A percentile compares a stretch with the other conserved stretches of the same genome.
phyloP scores from a whole-genome alignment of 2,329 filamentous ascomycete genomes.

The Colletotrichum costaricense region DNA sequence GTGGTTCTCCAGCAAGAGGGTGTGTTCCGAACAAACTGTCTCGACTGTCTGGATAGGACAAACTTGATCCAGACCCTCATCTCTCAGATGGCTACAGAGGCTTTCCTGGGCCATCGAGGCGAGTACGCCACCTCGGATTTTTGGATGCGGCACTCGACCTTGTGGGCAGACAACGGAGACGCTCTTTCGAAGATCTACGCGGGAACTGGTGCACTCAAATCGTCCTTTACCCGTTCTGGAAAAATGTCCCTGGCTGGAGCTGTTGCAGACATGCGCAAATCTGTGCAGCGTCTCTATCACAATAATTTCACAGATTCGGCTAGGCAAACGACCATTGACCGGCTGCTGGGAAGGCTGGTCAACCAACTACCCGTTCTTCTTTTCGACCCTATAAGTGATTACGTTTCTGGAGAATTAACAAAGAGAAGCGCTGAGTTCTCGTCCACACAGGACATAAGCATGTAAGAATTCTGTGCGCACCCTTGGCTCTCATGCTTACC shows the following conservation, averaged over 20 bases:
- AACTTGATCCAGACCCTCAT: conserved; percentile 97
- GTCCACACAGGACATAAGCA: conserved; percentile 77
- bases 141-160: conserved; percentile 89
- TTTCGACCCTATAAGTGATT: conserved; percentile 95
- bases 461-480: conserved; percentile 62
- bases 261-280: conserved; percentile 95
- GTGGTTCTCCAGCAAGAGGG: conserved; percentile 92
- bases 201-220: conserved; percentile 94
- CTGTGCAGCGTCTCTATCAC: conserved; percentile 92
- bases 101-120: conserved; percentile 80
- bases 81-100: conserved; percentile 90
- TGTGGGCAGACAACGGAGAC: conserved; percentile 99
- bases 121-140: conserved; percentile 82
- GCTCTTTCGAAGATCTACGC: conserved; percentile 95
- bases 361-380: conserved; percentile 86
- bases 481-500: conserved; percentile 38
- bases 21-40: conserved; percentile 94
- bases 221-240: conserved; percentile 91
- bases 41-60: conserved; percentile 95
- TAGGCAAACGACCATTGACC: conserved; percentile 93
- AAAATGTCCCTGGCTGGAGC: conserved; percentile 97
- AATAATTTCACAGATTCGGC: conserved; percentile 98
- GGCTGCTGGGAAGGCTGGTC: conserved; percentile 86
- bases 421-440: conserved; percentile 80
- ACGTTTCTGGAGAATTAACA: conserved; percentile 80